Conservation (phyloP, 2,329 filamentous ascomycete genomes). For the Xylariaceae sp. region DNA sequence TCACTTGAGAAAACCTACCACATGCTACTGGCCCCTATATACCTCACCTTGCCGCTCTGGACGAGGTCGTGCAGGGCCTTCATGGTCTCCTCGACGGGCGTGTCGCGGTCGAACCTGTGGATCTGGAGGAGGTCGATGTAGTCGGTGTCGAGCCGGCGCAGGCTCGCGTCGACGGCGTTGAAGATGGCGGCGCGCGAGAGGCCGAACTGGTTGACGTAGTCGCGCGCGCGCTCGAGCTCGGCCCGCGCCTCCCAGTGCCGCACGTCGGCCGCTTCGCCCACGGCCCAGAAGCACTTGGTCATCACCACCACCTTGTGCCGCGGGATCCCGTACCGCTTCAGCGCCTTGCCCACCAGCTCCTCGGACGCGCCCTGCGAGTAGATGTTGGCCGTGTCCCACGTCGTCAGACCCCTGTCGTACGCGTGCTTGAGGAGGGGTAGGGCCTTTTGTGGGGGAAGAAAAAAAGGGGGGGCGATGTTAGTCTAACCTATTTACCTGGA, state of each 20-base stretch:
- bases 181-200: constrained; percentile 35
- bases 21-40: constrained; percentile 4
- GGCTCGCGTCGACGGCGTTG: constrained; percentile 45
- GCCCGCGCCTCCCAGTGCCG: constrained; percentile 21
- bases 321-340: constrained; percentile 12
- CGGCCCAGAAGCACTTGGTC: constrained; percentile 24
- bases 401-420: constrained; percentile 59
- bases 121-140: constrained; percentile 57
- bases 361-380: constrained; percentile 11
- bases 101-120: neutral
- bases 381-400: constrained; percentile 30
- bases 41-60: constrained; percentile 52
- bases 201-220: constrained; percentile 35
- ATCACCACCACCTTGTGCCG: constrained; percentile 10
- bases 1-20: neutral
- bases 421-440: constrained; percentile 58
- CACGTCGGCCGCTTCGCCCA: constrained; percentile 33
- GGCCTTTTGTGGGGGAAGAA: constrained; percentile 31
- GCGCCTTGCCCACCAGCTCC: constrained; percentile 8
- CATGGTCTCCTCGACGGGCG: constrained; percentile 11
- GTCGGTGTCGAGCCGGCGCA: constrained; percentile 57
- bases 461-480: neutral
- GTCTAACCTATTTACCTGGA: too few species aligned
- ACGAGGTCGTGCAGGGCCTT: constrained; percentile 51
- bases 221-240: constrained; percentile 29